Evolutionary conservation across 345 rosid genomes (phyloP), one percentile per base, ranked within the genome.

Genomic region (Moricandia arvensis): DNA sequence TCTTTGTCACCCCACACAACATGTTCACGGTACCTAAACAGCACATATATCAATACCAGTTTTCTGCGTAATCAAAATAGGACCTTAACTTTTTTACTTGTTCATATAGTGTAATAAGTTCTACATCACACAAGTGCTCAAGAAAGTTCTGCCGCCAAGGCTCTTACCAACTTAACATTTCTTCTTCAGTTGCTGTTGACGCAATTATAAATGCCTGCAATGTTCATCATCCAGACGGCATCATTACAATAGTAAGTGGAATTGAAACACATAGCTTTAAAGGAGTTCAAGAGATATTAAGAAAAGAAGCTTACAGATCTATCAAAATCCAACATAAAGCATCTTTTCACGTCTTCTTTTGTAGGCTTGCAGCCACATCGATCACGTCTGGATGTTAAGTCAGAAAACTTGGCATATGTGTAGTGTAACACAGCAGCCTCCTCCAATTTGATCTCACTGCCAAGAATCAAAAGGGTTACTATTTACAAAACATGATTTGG

Each of bases 311-410:
- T 86, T 79, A 95, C 98, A 76, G 93, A 80, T 86, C 97, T 88
- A 75, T 95, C 98, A 63, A 95, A 90, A 71, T 95, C 98, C 88
- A 92, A 81, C 97, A 93, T 95, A 82, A 90, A 95, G 83, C 99
- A 95, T 82, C 98, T 86, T 85, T 95, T 95, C 59, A 95, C 96
- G 72, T 89, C 98, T 74, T 90, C 99, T 84, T 88, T 89, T 8
- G 97, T 95, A 57, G 97, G 98, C 83, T 95, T 95, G 89, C 99
- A 95, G 79, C 96, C 97, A 83, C 99, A 95, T 4, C 94, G 87
- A 68, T 90, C 94, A 75, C 90, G 94, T 71, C 99, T 87, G 33
- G 98, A 89, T 71, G 97, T 95, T 82, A 95, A 79, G 82, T 92
- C 99, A 13, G 97, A 95, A 74, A 87, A 92, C 81, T 89, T 88